Percentiles rank a stretch among this genome's conserved stretches.
phyloP scores from a whole-genome alignment of 2,329 filamentous ascomycete genomes.

The Curvularia hawaiiensis region DNA sequence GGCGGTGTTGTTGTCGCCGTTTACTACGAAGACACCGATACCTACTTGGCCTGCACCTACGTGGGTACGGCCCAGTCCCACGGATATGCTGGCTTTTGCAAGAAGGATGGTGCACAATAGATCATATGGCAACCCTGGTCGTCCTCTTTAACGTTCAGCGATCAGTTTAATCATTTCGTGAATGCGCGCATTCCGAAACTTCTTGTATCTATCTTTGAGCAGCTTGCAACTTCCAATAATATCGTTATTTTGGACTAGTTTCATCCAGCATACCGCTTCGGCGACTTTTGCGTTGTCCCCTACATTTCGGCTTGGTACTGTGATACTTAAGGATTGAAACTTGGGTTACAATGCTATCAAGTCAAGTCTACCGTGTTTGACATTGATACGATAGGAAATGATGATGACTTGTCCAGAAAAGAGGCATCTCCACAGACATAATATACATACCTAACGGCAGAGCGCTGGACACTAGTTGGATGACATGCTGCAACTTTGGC shows the following conservation, averaged over 20 bases:
- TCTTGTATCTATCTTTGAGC: not conserved
- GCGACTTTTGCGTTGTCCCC: too few relatives aligned
- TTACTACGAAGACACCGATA: slow-evolving; percentile 13
- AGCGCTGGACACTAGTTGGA: not conserved
- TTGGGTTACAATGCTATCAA: too few relatives aligned
- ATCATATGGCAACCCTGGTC: not conserved
- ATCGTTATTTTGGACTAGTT: not conserved
- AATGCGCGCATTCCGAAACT: too few relatives aligned
- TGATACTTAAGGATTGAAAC: not conserved
- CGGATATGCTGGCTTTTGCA: not conserved
- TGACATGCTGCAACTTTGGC: too few relatives aligned
- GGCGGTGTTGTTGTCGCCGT: slow-evolving; percentile 6
- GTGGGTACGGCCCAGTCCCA: not conserved
- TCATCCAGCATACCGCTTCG: not conserved
- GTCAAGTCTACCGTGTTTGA: too few relatives aligned
- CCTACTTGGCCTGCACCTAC: slow-evolving; percentile 5
- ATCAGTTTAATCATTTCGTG: not conserved
- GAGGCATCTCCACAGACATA: too few relatives aligned
- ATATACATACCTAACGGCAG: too few relatives aligned
- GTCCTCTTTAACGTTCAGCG: not conserved
- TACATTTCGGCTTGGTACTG: not conserved
- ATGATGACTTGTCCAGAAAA: too few relatives aligned
- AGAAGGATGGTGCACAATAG: not conserved
- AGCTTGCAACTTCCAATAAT: too few relatives aligned
- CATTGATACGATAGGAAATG: too few relatives aligned